A percentile compares a stretch with the other conserved stretches of the same genome.
These are phyloP conservation scores for Arctium lappa DNA, from an alignment of 129 eudicot genomes.

Conservation along the genomic window DNA sequence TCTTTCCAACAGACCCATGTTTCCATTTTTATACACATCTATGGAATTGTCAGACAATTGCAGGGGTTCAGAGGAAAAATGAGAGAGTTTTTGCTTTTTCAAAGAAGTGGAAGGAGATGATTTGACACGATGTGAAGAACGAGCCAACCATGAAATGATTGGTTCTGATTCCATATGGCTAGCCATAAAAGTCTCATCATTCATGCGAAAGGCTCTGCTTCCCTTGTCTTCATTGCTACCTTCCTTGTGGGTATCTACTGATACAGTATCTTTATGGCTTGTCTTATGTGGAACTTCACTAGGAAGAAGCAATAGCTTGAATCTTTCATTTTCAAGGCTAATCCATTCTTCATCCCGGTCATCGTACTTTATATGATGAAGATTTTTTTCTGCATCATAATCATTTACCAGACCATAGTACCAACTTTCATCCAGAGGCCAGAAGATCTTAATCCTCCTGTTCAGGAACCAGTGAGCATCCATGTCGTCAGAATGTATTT, in stretches of 20 bases:
- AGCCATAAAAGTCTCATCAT: conserved; percentile 30
- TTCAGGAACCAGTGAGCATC: conserved; percentile 76
- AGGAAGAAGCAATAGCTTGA: conserved; percentile 79
- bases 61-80: not conserved
- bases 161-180: conserved; percentile 71
- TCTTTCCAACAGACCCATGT: conserved; percentile 26
- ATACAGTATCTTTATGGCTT: conserved; percentile 19
- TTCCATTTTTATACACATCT: conserved; percentile 20
- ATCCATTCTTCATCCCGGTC: conserved; percentile 95
- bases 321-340: conserved; percentile 74
- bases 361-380: conserved; percentile 88
- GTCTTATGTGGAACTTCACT: conserved; percentile 63
- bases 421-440: conserved; percentile 98
- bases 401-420: conserved; percentile 76
- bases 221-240: conserved; percentile 15
- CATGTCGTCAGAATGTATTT: conserved; percentile 49
- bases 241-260: conserved; percentile 14
- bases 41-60: conserved; percentile 23
- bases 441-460: conserved; percentile 78
- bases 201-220: conserved; percentile 8
- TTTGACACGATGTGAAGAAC: conserved; percentile 56
- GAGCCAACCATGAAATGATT: conserved; percentile 78
- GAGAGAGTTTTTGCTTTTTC: conserved; percentile 49
- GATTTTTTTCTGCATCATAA: conserved; percentile 62
- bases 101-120: conserved; percentile 37